phyloP scores from a whole-genome alignment of 345 rosid species.

The Geranium brycei region DNA sequence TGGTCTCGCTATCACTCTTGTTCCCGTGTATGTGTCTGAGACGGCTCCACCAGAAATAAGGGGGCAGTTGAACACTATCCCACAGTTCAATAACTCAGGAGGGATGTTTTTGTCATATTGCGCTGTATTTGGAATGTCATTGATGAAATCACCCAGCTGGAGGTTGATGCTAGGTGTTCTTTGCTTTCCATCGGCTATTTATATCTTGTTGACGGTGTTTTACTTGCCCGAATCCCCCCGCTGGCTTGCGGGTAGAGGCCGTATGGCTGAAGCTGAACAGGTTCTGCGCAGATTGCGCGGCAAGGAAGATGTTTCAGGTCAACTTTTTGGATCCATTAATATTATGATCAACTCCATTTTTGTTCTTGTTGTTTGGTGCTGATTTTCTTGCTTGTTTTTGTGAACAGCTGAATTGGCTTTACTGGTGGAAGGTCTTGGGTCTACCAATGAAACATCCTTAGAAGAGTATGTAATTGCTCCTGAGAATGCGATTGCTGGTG shows the following conservation, averaged over 20 bases:
- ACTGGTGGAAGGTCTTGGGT: conserved; percentile 36
- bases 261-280: conserved; percentile 22
- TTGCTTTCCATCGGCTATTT: conserved; percentile 23
- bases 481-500: conserved; percentile 8
- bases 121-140: conserved; percentile 30
- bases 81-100: conserved; percentile 32
- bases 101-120: conserved; percentile 37
- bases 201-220: conserved; percentile 17
- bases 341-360: neutral
- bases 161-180: conserved; percentile 40
- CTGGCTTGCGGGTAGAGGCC: conserved; percentile 40
- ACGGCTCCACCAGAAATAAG: conserved; percentile 36
- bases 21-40: conserved; percentile 37
- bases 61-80: conserved; percentile 31
- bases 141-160: conserved; percentile 30
- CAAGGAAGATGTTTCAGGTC: conserved; percentile 33
- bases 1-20: conserved; percentile 34
- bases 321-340: neutral
- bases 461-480: conserved; percentile 28
- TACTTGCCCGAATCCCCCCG: conserved; percentile 36
- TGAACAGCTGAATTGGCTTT: conserved; percentile 32
- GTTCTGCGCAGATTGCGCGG: conserved; percentile 29
- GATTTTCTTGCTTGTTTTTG: neutral
- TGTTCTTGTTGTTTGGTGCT: neutral
- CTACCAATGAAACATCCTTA: conserved; percentile 17